Evolutionary conservation across 345 rosid genomes (phyloP).

Genomic region (Hibiscus trionum): DNA sequence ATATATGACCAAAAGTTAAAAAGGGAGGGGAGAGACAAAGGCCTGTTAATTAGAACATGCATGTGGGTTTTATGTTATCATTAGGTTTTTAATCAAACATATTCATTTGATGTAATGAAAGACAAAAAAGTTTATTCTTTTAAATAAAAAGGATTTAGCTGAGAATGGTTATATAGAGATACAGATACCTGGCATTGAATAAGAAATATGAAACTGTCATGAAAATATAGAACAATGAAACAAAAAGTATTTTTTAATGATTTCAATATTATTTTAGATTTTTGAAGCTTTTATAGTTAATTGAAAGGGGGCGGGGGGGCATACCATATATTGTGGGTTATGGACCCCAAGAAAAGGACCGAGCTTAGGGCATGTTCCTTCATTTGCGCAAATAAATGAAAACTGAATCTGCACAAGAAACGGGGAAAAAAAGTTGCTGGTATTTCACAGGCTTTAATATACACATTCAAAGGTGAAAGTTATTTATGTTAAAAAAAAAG

Average conservation of each 20-base stretch:
- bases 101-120: neutral
- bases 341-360: neutral
- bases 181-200: neutral
- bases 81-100: slow-evolving; percentile 1
- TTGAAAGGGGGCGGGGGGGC: neutral
- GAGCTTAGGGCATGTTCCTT: neutral
- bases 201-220: neutral
- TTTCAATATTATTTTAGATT: neutral
- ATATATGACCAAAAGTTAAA: neutral
- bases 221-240: neutral
- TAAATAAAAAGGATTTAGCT: neutral
- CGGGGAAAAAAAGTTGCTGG: neutral
- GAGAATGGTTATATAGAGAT: neutral
- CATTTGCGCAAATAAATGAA: neutral
- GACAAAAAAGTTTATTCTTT: neutral
- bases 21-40: slow-evolving; percentile 2
- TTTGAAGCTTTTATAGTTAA: neutral
- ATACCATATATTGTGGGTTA: neutral
- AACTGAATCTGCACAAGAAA: neutral
- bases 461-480: too few relatives aligned
- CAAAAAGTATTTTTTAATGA: neutral
- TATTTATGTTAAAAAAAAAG: too few relatives aligned
- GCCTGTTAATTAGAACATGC: slow-evolving; percentile 10
- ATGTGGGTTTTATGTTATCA: slow-evolving; percentile 14
- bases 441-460: too few relatives aligned